Evolutionary conservation across 768 basidiomycete species (phyloP).

Genomic region (Tricholomella constricta): DNA sequence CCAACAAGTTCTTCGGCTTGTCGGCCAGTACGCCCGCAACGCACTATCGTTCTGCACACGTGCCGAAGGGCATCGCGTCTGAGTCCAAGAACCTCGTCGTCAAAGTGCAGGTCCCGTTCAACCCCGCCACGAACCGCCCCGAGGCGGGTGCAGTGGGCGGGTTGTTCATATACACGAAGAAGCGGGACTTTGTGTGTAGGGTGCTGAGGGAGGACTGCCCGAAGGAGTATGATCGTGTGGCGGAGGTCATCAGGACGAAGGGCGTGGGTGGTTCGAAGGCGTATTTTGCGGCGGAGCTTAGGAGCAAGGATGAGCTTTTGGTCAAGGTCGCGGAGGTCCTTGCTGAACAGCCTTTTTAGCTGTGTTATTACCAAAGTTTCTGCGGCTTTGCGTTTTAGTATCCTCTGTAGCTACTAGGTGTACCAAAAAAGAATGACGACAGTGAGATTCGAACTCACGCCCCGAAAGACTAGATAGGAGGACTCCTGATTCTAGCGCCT

Average conservation of each 20-base stretch:
- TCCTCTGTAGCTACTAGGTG: too few relatives aligned
- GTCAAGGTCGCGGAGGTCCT: slow-evolving; percentile 53
- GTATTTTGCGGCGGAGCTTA: slow-evolving; percentile 57
- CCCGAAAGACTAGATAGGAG: too few relatives aligned
- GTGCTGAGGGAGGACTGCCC: slow-evolving; percentile 33
- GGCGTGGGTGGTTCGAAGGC: slow-evolving; percentile 38
- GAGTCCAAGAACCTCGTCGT: slow-evolving; percentile 46
- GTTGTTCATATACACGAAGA: slow-evolving; percentile 53
- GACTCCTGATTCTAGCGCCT: slow-evolving; percentile 36
- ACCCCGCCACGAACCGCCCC: slow-evolving; percentile 1
- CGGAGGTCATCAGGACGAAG: slow-evolving; percentile 36
- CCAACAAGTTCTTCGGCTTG: slow-evolving; percentile 30
- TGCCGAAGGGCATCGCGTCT: slow-evolving; percentile 19
- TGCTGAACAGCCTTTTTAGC: too few relatives aligned
- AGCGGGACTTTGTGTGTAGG: slow-evolving; percentile 52
- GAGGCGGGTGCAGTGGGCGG: slow-evolving; percentile 17
- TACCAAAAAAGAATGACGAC: slow-evolving; percentile 50
- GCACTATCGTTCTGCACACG: slow-evolving; percentile 23
- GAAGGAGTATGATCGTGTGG: slow-evolving; percentile 43
- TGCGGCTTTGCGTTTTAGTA: too few relatives aligned
- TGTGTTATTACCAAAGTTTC: too few relatives aligned
- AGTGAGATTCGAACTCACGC: too few relatives aligned
- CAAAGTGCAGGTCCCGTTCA: slow-evolving; percentile 54
- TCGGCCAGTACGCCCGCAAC: slow-evolving; percentile 21
- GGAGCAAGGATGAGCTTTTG: slow-evolving; percentile 42